Evolutionary conservation across 257 asterid species (phyloP).

Genomic region (Leptodermis oblonga): DNA sequence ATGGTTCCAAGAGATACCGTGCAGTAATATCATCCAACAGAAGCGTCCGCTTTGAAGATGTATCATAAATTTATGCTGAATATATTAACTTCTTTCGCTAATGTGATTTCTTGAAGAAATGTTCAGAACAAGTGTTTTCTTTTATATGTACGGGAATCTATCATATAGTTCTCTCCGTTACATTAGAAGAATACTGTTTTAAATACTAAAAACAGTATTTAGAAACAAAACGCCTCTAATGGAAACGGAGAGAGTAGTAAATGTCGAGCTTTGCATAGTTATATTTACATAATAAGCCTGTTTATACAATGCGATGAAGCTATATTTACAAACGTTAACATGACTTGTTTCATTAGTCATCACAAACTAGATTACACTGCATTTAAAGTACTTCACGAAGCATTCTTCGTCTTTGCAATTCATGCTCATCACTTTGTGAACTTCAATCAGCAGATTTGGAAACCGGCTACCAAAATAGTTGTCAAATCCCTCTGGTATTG

Average conservation of each 20-base stretch:
- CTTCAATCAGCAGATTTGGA: constrained; percentile 72
- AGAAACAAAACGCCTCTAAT: too few species aligned
- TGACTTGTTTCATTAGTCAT: background rate
- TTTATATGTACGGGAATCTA: too few species aligned
- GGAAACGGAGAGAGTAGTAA: background rate
- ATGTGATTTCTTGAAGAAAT: too few species aligned
- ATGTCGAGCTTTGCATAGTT: background rate
- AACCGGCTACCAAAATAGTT: constrained; percentile 69
- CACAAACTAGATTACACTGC: constrained; percentile 18
- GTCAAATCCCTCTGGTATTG: constrained; percentile 86
- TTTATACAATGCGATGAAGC: background rate
- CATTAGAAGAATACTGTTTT: too few species aligned
- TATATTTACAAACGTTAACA: constrained; percentile 7
- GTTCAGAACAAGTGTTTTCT: background rate
- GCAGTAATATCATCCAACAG: constrained; percentile 7
- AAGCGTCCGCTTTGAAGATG: background rate
- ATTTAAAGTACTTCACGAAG: constrained; percentile 60
- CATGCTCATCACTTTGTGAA: constrained; percentile 57
- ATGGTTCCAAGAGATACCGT: constrained; percentile 19
- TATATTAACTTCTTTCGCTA: background rate
- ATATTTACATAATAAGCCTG: background rate
- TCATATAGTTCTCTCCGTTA: too few species aligned
- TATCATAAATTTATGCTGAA: background rate
- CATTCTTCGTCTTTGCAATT: constrained; percentile 58
- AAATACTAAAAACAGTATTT: too few species aligned